Conservation (phyloP, 225 moss, liverwort and hornwort genomes). For the Straminergon stramineum region DNA sequence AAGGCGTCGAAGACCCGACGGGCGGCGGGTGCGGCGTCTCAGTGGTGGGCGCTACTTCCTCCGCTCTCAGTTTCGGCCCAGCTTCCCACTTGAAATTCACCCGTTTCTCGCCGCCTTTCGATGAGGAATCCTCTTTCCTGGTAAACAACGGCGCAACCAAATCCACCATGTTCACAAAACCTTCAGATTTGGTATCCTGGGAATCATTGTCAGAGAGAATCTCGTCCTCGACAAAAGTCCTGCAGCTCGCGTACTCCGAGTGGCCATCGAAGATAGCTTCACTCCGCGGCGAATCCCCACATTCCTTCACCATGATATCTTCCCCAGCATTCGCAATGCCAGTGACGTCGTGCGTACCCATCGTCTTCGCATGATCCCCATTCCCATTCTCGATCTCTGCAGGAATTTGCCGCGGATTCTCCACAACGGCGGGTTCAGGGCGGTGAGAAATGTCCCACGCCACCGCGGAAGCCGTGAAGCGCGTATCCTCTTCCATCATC, state of each 20-base stretch:
- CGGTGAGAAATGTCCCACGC: conserved; percentile 20
- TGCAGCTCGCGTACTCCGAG: conserved; percentile 12
- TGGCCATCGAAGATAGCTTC: not conserved
- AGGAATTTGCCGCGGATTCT: not conserved
- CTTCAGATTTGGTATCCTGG: not conserved
- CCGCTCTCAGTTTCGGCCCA: conserved; percentile 53
- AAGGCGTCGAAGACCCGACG: not conserved
- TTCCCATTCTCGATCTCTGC: not conserved
- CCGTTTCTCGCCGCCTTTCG: not conserved
- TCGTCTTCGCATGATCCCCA: not conserved
- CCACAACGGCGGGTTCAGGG: not conserved
- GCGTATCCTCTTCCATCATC: conserved; percentile 9
- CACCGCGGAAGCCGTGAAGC: conserved; percentile 3
- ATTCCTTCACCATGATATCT: not conserved
- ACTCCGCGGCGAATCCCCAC: not conserved
- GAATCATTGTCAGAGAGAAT: not conserved
- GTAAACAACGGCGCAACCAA: conserved; percentile 6
- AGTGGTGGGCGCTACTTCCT: not conserved
- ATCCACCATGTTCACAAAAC: not conserved
- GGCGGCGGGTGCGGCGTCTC: conserved; percentile 4
- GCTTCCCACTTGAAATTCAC: conserved; percentile 79
- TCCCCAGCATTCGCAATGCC: not conserved
- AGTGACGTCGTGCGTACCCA: not conserved
- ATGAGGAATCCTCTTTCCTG: not conserved
- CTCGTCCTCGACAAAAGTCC: conserved; percentile 1